phyloP scores from a whole-genome alignment of 2,329 filamentous ascomycete species.

The Colletotrichum zoysiae region DNA sequence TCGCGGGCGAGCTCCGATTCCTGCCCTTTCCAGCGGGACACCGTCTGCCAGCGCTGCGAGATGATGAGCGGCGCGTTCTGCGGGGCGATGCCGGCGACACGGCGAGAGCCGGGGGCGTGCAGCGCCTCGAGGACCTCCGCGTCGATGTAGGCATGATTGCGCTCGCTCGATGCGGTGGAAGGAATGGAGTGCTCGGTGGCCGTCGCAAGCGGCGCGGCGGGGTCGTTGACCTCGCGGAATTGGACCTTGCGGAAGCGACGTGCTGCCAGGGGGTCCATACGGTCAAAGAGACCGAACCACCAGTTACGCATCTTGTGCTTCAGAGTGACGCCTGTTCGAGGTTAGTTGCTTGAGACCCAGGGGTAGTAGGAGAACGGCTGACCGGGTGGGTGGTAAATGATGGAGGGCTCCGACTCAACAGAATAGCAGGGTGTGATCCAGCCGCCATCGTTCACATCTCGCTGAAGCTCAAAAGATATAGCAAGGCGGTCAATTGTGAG shows the following conservation, averaged over 20 bases:
- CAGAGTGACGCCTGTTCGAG: slow-evolving; percentile 23
- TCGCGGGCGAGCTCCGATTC: slow-evolving; percentile 19
- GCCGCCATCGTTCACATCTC: slow-evolving; percentile 43
- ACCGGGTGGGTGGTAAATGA: slow-evolving; percentile 39
- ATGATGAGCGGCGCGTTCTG: slow-evolving; percentile 41
- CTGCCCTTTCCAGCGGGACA: slow-evolving; percentile 30
- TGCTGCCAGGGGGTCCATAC: slow-evolving; percentile 40
- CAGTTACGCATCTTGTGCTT: slow-evolving; percentile 41
- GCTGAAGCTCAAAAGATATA: slow-evolving; percentile 42
- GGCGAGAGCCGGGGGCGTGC: slow-evolving; percentile 41
- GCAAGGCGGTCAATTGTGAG: slow-evolving; percentile 29
- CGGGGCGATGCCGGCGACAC: slow-evolving; percentile 44
- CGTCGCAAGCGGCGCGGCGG: slow-evolving; percentile 26
- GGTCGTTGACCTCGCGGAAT: slow-evolving; percentile 25
- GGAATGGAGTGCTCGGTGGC: slow-evolving; percentile 13
- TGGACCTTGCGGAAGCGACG: slow-evolving; percentile 36
- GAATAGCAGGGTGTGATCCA: slow-evolving; percentile 41
- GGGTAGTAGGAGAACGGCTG: not conserved
- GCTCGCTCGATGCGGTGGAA: slow-evolving; percentile 19
- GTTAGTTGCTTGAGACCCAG: not conserved
- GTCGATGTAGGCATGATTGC: slow-evolving; percentile 25
- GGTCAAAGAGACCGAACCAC: slow-evolving; percentile 40
- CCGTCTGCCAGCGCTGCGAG: slow-evolving; percentile 41
- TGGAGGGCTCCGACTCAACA: slow-evolving; percentile 39
- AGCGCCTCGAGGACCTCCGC: slow-evolving; percentile 45